Evolutionary conservation across 352 stramenopile genomes (phyloP).

Genomic region (Phytophthora crassamura): DNA sequence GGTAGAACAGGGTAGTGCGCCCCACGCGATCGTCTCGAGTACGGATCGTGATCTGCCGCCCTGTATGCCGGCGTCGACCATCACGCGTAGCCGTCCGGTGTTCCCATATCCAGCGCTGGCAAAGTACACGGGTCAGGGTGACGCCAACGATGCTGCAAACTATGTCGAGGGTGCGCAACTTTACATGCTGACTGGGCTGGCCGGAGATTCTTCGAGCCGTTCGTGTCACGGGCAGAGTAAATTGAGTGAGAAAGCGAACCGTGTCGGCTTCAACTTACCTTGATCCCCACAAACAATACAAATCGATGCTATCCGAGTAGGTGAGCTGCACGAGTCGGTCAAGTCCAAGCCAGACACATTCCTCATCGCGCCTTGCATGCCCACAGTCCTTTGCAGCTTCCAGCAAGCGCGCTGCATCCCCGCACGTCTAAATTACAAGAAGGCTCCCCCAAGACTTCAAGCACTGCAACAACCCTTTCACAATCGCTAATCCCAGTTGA

Average conservation of each 20-base stretch:
- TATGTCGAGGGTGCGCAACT: slow-evolving; percentile 26
- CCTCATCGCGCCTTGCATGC: too few relatives aligned
- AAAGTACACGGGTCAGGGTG: slow-evolving; percentile 21
- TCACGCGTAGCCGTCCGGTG: slow-evolving; percentile 32
- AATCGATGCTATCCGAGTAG: too few relatives aligned
- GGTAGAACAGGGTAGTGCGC: slow-evolving; percentile 36
- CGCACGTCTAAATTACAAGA: too few relatives aligned
- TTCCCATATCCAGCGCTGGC: slow-evolving; percentile 34
- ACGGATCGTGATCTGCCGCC: slow-evolving; percentile 18
- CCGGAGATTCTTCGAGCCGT: slow-evolving; percentile 37
- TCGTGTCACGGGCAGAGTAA: slow-evolving; percentile 18
- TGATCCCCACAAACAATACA: too few relatives aligned
- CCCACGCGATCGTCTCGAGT: slow-evolving; percentile 34
- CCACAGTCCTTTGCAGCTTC: too few relatives aligned
- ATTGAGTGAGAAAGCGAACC: background rate
- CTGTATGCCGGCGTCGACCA: slow-evolving; percentile 8
- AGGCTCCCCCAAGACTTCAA: too few relatives aligned
- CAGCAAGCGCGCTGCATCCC: too few relatives aligned
- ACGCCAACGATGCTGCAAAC: slow-evolving; percentile 27
- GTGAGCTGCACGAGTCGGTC: too few relatives aligned
- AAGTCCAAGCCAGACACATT: too few relatives aligned
- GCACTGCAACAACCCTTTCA: too few relatives aligned
- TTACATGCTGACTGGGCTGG: slow-evolving; percentile 28
- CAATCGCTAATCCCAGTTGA: too few relatives aligned
- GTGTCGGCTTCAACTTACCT: slow-evolving; percentile 1